phyloP scores from a whole-genome alignment of 257 asterid species.

The Fraxinus excelsior region DNA sequence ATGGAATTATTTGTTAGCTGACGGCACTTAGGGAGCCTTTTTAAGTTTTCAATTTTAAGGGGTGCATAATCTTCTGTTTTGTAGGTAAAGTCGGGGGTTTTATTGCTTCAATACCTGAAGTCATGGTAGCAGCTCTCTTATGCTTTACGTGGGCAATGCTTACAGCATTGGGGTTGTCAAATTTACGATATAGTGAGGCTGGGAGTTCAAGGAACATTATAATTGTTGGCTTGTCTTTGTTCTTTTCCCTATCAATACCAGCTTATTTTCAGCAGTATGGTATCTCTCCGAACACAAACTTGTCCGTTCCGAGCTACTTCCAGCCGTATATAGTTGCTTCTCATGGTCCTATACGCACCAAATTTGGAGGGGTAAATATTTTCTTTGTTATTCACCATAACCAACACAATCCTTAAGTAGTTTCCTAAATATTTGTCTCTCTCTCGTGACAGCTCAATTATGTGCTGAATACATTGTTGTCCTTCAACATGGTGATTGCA shows the following conservation, averaged over 20 bases:
- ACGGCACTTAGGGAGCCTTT: neutral
- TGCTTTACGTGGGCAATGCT: conserved; percentile 99
- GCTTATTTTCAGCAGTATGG: conserved; percentile 96
- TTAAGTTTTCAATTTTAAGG: neutral
- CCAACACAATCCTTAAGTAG: neutral
- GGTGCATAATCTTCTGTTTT: conserved; percentile 4
- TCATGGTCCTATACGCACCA: conserved; percentile 87
- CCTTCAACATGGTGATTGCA: conserved; percentile 57
- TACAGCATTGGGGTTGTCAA: conserved; percentile 88
- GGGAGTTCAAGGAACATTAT: conserved; percentile 98
- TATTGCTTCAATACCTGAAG: conserved; percentile 93
- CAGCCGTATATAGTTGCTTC: conserved; percentile 88
- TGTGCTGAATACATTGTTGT: conserved; percentile 45
- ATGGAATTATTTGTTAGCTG: neutral
- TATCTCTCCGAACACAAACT: conserved; percentile 70
- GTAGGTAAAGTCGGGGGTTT: conserved; percentile 98
- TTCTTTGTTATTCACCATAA: neutral
- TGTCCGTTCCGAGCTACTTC: conserved; percentile 78
- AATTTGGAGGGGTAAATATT: conserved; percentile 63
- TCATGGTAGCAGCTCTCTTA: conserved; percentile 90
- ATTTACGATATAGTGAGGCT: conserved; percentile 90
- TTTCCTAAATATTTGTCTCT: neutral
- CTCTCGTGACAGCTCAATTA: conserved; percentile 47
- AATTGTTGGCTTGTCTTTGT: conserved; percentile 85
- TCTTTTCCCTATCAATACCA: conserved; percentile 82